Evolutionary conservation across 2,329 filamentous ascomycete genomes (phyloP), one percentile per base, ranked within the genome.

Genomic region (Penicillium palitans): DNA sequence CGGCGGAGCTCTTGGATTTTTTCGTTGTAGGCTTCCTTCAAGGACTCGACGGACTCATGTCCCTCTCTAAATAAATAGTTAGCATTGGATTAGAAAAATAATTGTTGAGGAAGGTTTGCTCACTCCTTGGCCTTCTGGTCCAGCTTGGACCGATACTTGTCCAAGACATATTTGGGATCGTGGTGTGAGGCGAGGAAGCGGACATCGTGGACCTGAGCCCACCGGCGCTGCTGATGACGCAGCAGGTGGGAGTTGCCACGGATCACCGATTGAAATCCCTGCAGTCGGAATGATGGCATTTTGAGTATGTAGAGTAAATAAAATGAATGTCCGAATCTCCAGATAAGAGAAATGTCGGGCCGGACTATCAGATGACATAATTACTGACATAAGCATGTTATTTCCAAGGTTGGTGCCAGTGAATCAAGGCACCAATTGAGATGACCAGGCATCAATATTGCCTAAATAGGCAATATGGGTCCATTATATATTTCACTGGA

Each of bases 181-280:
- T 85, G 85, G 61, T 92, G 90, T 17, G 91, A 95, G 61, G 89
- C 89, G 46, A 96, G 84, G 81, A 93, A 96, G 64, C 93, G 91
- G 48, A 96, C 87, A 76, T 97, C 91, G 75, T 96, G 91, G 31
- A 97, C 92, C 69, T 91, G 91, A 2, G 93, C 93, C 89, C 91
- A 96, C 73, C 93, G 87, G 56, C 88, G 86, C 76, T 97, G 93
- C 54, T 73, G 70, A 19, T 49, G 45, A 2, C 70, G 69, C 49
- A 70, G 62, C 8, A 75, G 68, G 17, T 68, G 68, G 5, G 64
- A 64, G 7, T 64, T 66, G 17, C 61, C 65, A 35, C 71, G 70
- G 12, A 76, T 55, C 33, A 84, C 67, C 59, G 81, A 77, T 40
- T 83, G 83, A 40, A 87, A 74, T 25, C 77, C 72, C 48, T 79